Conservation (phyloP, 257 asterid species). For the Gentiana straminea region DNA sequence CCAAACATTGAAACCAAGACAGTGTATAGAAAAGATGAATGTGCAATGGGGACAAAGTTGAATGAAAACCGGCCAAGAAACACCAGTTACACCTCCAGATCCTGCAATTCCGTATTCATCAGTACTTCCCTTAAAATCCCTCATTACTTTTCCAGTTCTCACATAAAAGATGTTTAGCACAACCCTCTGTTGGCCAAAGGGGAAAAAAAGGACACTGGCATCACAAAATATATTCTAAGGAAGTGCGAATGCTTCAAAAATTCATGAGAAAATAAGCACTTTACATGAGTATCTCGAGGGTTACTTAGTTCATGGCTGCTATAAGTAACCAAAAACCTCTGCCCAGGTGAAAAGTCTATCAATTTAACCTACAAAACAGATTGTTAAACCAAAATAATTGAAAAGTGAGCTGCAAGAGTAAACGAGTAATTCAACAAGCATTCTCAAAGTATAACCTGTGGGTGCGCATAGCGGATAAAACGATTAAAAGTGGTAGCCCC, state of each 20-base stretch:
- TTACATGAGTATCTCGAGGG: conserved; percentile 95
- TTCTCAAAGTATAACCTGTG: conserved; percentile 39
- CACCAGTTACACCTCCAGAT: conserved; percentile 88
- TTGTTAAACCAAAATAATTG: conserved; percentile 8
- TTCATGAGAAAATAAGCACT: neutral
- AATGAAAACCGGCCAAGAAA: conserved; percentile 98
- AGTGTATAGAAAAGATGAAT: too few species aligned
- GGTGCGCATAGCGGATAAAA: conserved; percentile 79
- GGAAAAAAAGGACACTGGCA: conserved; percentile 1
- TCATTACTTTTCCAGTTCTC: conserved; percentile 83
- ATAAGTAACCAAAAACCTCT: conserved; percentile 79
- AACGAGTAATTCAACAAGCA: too few species aligned
- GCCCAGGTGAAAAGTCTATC: conserved; percentile 94
- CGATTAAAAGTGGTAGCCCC: conserved; percentile 81
- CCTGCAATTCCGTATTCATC: conserved; percentile 92
- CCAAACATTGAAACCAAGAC: too few species aligned
- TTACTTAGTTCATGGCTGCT: conserved; percentile 98
- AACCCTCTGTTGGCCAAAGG: too few species aligned
- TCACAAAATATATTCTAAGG: neutral
- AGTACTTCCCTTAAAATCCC: conserved; percentile 88
- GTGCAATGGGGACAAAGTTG: too few species aligned
- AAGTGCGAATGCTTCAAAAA: neutral
- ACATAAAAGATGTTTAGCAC: conserved; percentile 82
- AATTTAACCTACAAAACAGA: conserved; percentile 57
- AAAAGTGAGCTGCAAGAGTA: too few species aligned